These are phyloP conservation scores for Phaeosphaeria sp. DNA, from an alignment of 2,329 filamentous ascomycete genomes.

Conservation along the genomic window DNA sequence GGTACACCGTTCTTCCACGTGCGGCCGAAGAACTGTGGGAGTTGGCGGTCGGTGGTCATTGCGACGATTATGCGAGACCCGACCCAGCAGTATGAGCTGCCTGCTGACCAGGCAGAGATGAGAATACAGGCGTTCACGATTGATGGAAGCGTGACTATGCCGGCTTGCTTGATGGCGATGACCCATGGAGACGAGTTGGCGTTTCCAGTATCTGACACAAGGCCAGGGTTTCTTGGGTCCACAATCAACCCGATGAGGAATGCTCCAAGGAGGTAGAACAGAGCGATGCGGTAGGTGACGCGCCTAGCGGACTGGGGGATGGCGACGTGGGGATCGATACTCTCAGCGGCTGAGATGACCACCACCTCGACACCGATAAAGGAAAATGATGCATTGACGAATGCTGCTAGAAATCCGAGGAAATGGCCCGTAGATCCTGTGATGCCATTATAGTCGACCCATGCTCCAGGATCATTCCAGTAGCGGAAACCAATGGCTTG, in stretches of 20 bases:
- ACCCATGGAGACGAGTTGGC: conserved; percentile 60
- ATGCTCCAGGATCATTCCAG: conserved; percentile 70
- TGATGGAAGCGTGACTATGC: conserved; percentile 48
- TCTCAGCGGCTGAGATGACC: conserved; percentile 70
- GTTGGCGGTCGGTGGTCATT: conserved; percentile 29
- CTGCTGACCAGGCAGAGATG: conserved; percentile 33
- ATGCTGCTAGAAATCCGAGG: conserved; percentile 60
- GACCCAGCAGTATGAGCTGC: conserved; percentile 35
- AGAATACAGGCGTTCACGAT: conserved; percentile 35
- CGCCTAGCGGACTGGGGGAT: conserved; percentile 64
- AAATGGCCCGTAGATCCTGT: conserved; percentile 58
- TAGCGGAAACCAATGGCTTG: conserved; percentile 69
- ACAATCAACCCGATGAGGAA: conserved; percentile 65
- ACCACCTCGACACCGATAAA: conserved; percentile 60
- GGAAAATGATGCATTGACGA: conserved; percentile 54
- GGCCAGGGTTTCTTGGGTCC: conserved; percentile 51
- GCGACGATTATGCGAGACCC: conserved; percentile 31
- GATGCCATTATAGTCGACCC: conserved; percentile 68
- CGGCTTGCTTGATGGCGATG: conserved; percentile 55
- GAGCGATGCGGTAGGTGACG: conserved; percentile 54
- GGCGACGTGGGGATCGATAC: conserved; percentile 67
- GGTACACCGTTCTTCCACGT: conserved; percentile 69
- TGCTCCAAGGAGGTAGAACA: conserved; percentile 55
- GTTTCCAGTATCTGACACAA: conserved; percentile 37
- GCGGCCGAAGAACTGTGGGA: conserved; percentile 31